These are phyloP conservation scores for Infundibulicybe gibba DNA, from an alignment of 768 basidiomycete species.

Conservation along the genomic window DNA sequence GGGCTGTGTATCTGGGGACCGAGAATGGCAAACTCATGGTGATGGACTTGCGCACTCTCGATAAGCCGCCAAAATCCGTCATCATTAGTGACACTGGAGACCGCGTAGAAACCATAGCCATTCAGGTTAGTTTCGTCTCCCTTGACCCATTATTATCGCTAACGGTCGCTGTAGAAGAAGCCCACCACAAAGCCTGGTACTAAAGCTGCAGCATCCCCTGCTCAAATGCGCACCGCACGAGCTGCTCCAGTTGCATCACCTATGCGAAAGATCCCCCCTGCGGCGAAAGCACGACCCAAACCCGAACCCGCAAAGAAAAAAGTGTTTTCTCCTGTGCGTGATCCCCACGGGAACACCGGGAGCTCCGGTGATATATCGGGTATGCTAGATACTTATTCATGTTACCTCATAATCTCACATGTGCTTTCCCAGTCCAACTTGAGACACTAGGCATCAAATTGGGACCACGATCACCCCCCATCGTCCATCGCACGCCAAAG, in stretches of 20 bases:
- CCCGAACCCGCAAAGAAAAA: not conserved
- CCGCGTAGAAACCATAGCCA: slow-evolving; percentile 48
- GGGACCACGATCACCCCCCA: not conserved
- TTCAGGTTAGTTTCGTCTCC: slow-evolving; percentile 45
- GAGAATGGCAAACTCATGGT: slow-evolving; percentile 59
- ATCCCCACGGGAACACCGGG: not conserved
- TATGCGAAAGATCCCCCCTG: slow-evolving; percentile 14
- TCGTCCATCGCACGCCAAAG: too few relatives aligned
- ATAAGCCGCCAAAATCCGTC: slow-evolving; percentile 59
- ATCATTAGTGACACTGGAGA: slow-evolving; percentile 42
- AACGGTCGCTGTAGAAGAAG: slow-evolving; percentile 12
- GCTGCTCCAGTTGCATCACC: slow-evolving; percentile 13
- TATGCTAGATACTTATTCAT: not conserved
- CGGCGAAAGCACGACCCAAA: slow-evolving; percentile 10
- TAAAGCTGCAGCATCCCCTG: slow-evolving; percentile 18
- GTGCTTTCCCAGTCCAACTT: not conserved
- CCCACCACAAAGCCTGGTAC: slow-evolving; percentile 8
- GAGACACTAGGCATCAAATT: not conserved
- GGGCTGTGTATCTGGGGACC: slow-evolving; percentile 62
- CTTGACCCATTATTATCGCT: not conserved
- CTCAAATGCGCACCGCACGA: slow-evolving; percentile 12
- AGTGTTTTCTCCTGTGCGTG: not conserved
- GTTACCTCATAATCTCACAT: not conserved
- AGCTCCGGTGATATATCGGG: not conserved
- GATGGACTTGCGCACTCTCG: slow-evolving; percentile 60